Evolutionary conservation across 768 basidiomycete species (phyloP), one percentile per base, ranked within the genome.

Genomic region (Trametes cinnabarina): DNA sequence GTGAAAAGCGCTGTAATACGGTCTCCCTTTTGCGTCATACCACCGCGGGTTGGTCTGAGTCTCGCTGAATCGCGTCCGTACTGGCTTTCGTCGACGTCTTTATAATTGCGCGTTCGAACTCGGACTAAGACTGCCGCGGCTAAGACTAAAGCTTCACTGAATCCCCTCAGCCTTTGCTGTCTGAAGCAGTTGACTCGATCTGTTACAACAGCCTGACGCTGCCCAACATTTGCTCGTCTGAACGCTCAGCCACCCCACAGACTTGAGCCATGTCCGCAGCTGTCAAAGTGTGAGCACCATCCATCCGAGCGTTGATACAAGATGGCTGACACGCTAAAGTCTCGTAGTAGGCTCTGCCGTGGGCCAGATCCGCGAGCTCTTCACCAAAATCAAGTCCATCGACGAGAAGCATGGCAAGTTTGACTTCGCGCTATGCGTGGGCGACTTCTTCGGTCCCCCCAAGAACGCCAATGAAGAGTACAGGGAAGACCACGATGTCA

Each of bases 361-460:
- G 32, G 94, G 94, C 25, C 82, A 83, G 1, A 84, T 97, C 67
- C 73, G 78, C 30, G 80, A 84, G n/a, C 77, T 95, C 26, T 87
- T 92, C 66, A 71, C 82, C 56, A 97, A 94, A 77, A 81, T 98
- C 65, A 86, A 83, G 58, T 74, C 83, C 26, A 92, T 97, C 63
- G 86, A 98, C 74, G 79, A 84, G 52, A 97, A 96, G 74, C 91
- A 97, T 72, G 94, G 94, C 60, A 91, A 90, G 69, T 98, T 98
- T 69, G 90, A 93, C 67, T 80, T 92, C 54, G 81, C 87, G 7
- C 78, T 94, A 50, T 92, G 90, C 64, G 75, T 78, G 7, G 92
- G 92, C n/a, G 89, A 93, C 72, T 94, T 94, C 74, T 92, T 94
- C 71, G 88, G 88, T 5, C 79, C 79, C 1, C 67, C 75, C n/a